Evolutionary conservation across 163 green algal genomes (phyloP), one percentile per base, ranked within the genome.

Genomic region (Volvox carteri): DNA sequence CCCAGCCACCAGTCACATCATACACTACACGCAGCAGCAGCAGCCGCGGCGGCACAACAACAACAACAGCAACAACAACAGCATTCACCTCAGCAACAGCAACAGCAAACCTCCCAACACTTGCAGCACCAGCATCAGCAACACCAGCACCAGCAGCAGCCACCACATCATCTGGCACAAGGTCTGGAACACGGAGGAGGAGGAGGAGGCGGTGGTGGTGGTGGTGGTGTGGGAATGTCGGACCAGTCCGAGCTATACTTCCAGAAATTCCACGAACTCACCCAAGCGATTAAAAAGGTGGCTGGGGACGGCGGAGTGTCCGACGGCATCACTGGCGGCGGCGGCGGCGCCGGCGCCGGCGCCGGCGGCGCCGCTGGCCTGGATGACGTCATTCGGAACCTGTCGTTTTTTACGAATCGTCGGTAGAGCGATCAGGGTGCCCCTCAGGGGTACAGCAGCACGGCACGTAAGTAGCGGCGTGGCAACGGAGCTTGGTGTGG

Each of bases 261-360:
- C 41, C 78, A 86, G 39, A 86, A 86, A 62, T 86, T 86, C n/a
- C 41, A 62, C 25, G 78, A 86, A 58, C 42, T 86, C 11, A 78
- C 78, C 12, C 41, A 86, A n/a, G 58, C 78, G 14, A 33, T 86
- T 1, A 77, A 48, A 39, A 86, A 75, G 37, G 56, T 74, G 39
- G n/a, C 56, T 23, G 78, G 30, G 8, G 78, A 77, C 2, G 60
- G 60, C 30, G 42, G 58, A 41, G 30, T 18, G n/a, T 16, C 33
- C 2, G 75, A 56, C 7, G 78, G 78, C 39, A 37, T 7, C 0
- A 28, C 56, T 2, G 56, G 54, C 28, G 58, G 78, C 37, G 30
- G n/a, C 0, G 41, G 39, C 37, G 30, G n/a, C 4, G n/a, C 25
- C 25, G 76, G 50, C 33, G 35, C 18, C 56, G 39, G 78, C 25